Evolutionary conservation across 225 moss, liverwort and hornwort genomes (phyloP).

Genomic region (Marchantia paleacea): DNA sequence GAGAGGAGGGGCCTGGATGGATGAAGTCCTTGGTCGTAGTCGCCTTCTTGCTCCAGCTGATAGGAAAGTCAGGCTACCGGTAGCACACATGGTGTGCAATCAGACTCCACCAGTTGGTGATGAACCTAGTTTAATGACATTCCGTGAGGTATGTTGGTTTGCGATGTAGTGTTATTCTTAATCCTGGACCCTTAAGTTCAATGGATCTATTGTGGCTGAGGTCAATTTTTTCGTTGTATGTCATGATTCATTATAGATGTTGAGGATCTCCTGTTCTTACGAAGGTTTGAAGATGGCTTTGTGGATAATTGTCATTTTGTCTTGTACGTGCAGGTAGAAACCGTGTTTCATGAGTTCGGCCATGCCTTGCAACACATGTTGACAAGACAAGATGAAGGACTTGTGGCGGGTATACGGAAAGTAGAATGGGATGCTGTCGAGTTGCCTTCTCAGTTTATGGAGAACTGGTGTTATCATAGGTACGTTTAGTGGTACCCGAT

Average conservation of each 20-base stretch:
- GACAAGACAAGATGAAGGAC: conserved; percentile 58
- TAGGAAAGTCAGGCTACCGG: conserved; percentile 48
- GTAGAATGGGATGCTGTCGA: conserved; percentile 65
- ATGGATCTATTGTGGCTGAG: background rate
- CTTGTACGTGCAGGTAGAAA: conserved; percentile 43
- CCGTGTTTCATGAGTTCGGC: conserved; percentile 60
- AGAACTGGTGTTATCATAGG: conserved; percentile 64
- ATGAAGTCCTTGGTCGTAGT: conserved; percentile 59
- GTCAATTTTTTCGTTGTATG: background rate
- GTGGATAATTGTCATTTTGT: background rate
- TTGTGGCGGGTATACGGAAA: conserved; percentile 54
- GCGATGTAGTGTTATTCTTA: background rate
- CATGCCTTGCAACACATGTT: conserved; percentile 60
- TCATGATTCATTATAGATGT: background rate
- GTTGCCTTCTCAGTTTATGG: conserved; percentile 59
- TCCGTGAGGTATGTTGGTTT: conserved; percentile 55
- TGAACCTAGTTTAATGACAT: conserved; percentile 59
- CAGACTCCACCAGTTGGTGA: conserved; percentile 61
- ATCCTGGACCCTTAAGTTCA: background rate
- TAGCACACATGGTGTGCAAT: conserved; percentile 66
- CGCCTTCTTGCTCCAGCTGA: conserved; percentile 50
- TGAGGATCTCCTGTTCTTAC: background rate
- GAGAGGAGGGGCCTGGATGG: conserved; percentile 65
- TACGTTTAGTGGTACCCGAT: background rate
- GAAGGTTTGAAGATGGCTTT: too few relatives aligned